Conservation (phyloP, 805 yeast genomes). For the Zygosaccharomyces gambellarensis region DNA sequence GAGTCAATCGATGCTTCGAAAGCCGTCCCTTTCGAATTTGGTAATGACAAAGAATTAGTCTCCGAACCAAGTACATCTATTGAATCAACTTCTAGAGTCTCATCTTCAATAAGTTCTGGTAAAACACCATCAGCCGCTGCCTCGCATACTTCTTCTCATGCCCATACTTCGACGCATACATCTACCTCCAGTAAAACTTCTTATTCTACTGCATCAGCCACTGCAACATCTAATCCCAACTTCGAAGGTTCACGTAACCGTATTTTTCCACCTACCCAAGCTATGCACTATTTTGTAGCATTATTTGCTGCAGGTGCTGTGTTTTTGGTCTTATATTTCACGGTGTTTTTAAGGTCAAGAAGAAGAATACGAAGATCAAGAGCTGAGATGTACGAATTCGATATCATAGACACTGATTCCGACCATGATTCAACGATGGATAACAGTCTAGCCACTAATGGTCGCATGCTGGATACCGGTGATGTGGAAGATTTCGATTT, state of each 20-base stretch:
- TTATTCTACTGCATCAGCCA: slow-evolving; percentile 1
- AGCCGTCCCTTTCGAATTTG: slow-evolving; percentile 52
- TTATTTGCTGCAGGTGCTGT: slow-evolving; percentile 56
- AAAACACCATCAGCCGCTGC: not conserved
- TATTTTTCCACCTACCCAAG: slow-evolving; percentile 40
- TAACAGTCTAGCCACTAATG: slow-evolving; percentile 14
- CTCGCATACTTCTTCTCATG: not conserved
- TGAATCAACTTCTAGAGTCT: not conserved
- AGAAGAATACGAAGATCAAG: slow-evolving; percentile 51
- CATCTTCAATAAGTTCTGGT: slow-evolving; percentile 1
- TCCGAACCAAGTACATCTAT: slow-evolving; percentile 20
- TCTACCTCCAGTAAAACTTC: slow-evolving; percentile 7
- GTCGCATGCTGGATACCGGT: slow-evolving; percentile 12
- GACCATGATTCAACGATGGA: slow-evolving; percentile 34
- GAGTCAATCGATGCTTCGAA: slow-evolving; percentile 60
- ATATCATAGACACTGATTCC: slow-evolving; percentile 63
- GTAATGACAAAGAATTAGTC: slow-evolving; percentile 22
- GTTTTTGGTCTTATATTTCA: slow-evolving; percentile 41
- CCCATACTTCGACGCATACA: not conserved
- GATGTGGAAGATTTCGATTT: slow-evolving; percentile 33
- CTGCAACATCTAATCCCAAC: slow-evolving; percentile 13
- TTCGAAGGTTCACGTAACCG: slow-evolving; percentile 30
- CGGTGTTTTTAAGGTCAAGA: slow-evolving; percentile 40
- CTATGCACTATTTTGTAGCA: slow-evolving; percentile 58
- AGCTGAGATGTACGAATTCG: slow-evolving; percentile 71